Evolutionary conservation across 1,284 basidiomycete genomes (phyloP).

Genomic region (Meira nashicola): DNA sequence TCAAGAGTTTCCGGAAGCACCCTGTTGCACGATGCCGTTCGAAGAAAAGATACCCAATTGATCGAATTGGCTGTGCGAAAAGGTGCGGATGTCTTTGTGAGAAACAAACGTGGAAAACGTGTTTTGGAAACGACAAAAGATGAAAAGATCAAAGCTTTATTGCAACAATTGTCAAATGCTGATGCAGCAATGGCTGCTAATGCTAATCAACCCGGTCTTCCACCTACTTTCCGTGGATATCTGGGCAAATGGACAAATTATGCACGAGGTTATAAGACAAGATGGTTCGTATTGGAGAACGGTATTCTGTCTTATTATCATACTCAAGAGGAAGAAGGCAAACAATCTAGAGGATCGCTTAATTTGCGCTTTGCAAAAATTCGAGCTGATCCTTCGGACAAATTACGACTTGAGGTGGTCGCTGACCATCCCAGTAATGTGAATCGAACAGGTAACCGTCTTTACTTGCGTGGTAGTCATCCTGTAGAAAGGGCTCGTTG

Average conservation of each 20-base stretch:
- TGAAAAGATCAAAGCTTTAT: conserved; percentile 74
- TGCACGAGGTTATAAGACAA: conserved; percentile 79
- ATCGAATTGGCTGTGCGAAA: conserved; percentile 77
- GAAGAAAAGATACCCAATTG: conserved; percentile 71
- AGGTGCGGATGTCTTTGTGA: conserved; percentile 83
- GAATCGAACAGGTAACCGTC: conserved; percentile 58
- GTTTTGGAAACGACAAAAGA: conserved; percentile 67
- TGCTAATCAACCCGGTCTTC: conserved; percentile 24
- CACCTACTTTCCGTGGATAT: conserved; percentile 47
- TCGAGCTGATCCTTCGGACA: conserved; percentile 56
- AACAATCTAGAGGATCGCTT: conserved; percentile 82
- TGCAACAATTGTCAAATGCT: conserved; percentile 61
- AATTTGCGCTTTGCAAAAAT: conserved; percentile 72
- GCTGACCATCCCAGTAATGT: conserved; percentile 51
- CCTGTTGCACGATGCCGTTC: conserved; percentile 80
- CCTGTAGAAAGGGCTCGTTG: conserved; percentile 46
- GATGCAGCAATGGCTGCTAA: conserved; percentile 57
- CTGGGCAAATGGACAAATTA: conserved; percentile 82
- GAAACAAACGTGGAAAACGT: conserved; percentile 72
- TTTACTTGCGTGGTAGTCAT: conserved; percentile 82
- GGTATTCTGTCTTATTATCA: conserved; percentile 74
- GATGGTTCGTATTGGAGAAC: conserved; percentile 90
- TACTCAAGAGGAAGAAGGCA: conserved; percentile 82
- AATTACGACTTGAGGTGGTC: conserved; percentile 76
- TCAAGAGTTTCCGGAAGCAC: conserved; percentile 60